These are phyloP conservation scores for Epichloe brachyelytri DNA, from an alignment of 2,329 filamentous ascomycete species.

Conservation along the genomic window DNA sequence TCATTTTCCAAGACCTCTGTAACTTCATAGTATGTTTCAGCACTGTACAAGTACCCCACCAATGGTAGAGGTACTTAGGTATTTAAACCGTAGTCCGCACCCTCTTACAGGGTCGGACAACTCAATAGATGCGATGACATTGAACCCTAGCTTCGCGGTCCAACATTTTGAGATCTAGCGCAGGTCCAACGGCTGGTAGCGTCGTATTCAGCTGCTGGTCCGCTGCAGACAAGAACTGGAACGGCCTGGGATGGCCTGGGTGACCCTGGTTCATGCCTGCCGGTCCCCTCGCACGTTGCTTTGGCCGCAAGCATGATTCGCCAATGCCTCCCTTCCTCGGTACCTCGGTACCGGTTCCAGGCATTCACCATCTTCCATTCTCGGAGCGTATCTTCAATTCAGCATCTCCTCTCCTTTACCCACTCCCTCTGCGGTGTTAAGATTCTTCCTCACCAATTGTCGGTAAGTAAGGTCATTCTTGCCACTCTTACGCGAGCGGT, in stretches of 20 bases:
- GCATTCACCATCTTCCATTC: neutral
- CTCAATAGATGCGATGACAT: no score
- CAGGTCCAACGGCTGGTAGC: neutral
- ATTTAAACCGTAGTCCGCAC: no score
- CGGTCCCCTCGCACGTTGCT: conserved; percentile 12
- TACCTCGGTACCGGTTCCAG: neutral
- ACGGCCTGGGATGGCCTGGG: neutral
- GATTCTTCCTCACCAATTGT: neutral
- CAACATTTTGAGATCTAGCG: neutral
- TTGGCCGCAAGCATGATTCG: conserved; percentile 12
- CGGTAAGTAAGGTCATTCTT: neutral
- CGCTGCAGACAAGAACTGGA: neutral
- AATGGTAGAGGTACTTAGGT: no score
- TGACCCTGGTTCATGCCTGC: neutral
- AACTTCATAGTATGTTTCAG: no score
- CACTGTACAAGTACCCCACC: no score
- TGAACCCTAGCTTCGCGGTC: no score
- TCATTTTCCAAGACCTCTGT: no score
- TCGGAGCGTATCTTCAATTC: neutral
- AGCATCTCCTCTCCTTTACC: neutral
- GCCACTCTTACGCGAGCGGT: neutral
- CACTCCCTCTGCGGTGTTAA: neutral
- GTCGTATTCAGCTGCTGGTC: neutral
- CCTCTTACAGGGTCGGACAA: no score
- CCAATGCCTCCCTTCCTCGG: conserved; percentile 7